Evolutionary conservation across 2,329 filamentous ascomycete species (phyloP).

Genomic region (Diaporthe vaccinii): DNA sequence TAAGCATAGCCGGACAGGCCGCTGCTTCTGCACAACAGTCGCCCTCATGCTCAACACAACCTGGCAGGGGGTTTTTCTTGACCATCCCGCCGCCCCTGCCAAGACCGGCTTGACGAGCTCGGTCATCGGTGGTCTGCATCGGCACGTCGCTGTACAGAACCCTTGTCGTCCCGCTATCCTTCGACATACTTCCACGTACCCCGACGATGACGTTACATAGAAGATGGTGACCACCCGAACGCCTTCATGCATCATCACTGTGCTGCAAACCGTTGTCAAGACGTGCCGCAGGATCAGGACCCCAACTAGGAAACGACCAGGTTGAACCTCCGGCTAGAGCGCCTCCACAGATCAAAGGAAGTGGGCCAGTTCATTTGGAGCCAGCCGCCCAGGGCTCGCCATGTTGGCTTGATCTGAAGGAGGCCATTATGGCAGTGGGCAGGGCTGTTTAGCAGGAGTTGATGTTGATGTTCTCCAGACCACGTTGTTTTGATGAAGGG

Average conservation of each 20-base stretch:
- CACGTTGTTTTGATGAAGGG: constrained; percentile 24
- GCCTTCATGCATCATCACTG: not conserved
- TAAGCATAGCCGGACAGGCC: not conserved
- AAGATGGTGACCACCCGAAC: not conserved
- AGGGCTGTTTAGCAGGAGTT: not conserved
- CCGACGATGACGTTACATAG: not conserved
- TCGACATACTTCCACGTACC: not conserved
- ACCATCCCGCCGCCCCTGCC: constrained; percentile 2
- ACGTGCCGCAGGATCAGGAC: not conserved
- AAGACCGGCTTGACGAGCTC: not conserved
- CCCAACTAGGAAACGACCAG: not conserved
- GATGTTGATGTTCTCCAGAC: constrained; percentile 16
- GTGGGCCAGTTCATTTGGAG: not conserved
- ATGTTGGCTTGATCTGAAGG: not conserved
- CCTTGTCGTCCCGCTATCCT: not conserved
- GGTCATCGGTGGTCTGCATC: not conserved
- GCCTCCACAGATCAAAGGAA: not conserved
- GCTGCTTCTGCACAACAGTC: not conserved
- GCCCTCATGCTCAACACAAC: not conserved
- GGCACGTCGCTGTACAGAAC: not conserved
- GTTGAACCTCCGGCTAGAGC: not conserved
- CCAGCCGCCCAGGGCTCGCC: not conserved
- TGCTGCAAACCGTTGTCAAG: constrained; percentile 20
- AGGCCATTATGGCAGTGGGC: not conserved
- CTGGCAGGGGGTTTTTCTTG: not conserved